Base-by-base conservation (phyloP, 192 early-diverging fungal genomes). In the Funneliformis mosseae region DNA sequence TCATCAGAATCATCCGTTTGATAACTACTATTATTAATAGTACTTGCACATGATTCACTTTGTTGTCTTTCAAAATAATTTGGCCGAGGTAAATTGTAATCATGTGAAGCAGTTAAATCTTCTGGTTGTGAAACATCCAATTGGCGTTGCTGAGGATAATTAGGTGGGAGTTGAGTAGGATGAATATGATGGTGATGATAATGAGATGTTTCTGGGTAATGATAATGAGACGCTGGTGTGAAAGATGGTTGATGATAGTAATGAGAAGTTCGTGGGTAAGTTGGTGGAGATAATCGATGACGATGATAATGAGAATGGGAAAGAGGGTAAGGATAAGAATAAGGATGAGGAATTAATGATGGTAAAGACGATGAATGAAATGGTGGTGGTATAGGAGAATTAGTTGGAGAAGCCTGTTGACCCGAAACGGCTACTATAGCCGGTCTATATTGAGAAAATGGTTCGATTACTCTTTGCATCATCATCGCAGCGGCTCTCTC, bases 381-480 rank as follows among this genome's bases (percentile, higher is more conserved):
- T 14, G 25, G 23, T 28, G 21, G 10, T 55, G 14, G 18, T 7
- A 14, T 16, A 55, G 50, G 7, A 18, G 50, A 21, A 66, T 33
- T 10, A 28, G 41, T 21, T 70, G 68, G n/a, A 33, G 66, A 10
- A n/a, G 38, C 10, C 3, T 69, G 27, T 38, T 45, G 68, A 70
- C 41, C 18, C 21, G 68, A 21, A 70, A 41, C n/a, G 4, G 63
- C 8, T 4, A 21, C 14, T 14, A 12, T 66, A 16, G 63, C 5
- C 33, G 64, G 10, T 6, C 39, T 70, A 42, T 70, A 70, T 70
- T 70, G 68, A 70, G 33, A n/a, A 69, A 11, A 70, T 41, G 68
- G 68, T n/a, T 69, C 67, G 18, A 69, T 69, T 21, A 69, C 38
- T 16, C 38, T 33, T 50, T 74, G 72, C 46, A 74, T 74, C 59